Base-by-base conservation (phyloP, 2,329 filamentous ascomycete genomes). In the Exserohilum rostratum region DNA sequence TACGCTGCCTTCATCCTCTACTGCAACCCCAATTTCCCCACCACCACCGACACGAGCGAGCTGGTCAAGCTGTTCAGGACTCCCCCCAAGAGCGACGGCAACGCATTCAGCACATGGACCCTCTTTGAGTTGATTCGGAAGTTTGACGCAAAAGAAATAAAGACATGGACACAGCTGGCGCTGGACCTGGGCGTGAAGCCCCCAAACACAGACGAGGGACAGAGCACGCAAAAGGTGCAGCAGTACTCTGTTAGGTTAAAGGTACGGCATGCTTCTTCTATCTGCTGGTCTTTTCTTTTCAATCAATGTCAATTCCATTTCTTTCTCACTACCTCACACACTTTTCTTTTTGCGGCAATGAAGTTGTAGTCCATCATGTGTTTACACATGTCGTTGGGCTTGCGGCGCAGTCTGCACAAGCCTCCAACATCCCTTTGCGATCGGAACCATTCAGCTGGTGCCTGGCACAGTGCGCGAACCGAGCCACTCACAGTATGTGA, bases 161-260 rank as follows among this genome's bases (percentile, higher is more conserved):
- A 93, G 76, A 96, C 92, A 0, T 97, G 93, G 93, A 90, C 90
- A 35, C 90, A 96, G 72, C 73, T 97, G 63, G 93, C 91, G 0
- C 84, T 93, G 48, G 89, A 89, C 66, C 80, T 97, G n/a, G 93
- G 93, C 9, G 93, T 96, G 13, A 90, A 96, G 68, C 89, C 89
- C 3, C 91, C 92, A 2, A 89, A 91, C 55, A 81, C 87, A 20
- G 86, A 89, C 55, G 95, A 93, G 73, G 90, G 91, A 22, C 90
- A 96, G 77, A 96, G 91, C 72, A 87, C 90, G 1, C 93, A 97
- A 71, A 96, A 96, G 74, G 89, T 97, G 53, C 91, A 96, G 73
- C 93, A 97, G 73, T 97, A 96, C 79, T 91, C 91, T 38, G 93
- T 97, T 42, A 85, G 93, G 54, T 79, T 97, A 53, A 97, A 97